Evolutionary conservation across 176 grass and related monocot genomes (phyloP).

Genomic region (Rhynchospora breviuscula): DNA sequence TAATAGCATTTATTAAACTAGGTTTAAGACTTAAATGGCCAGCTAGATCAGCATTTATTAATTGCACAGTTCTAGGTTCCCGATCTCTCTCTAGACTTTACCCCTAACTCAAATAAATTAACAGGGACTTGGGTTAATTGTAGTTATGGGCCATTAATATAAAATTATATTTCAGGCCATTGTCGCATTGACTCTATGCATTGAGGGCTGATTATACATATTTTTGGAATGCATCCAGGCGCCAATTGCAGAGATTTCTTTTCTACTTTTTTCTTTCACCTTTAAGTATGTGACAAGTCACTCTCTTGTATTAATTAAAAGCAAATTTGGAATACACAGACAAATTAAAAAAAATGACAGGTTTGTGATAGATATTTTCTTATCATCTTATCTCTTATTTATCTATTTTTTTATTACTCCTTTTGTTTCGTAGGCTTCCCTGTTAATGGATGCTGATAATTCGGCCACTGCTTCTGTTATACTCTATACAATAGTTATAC

Average conservation of each 20-base stretch:
- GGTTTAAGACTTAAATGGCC: neutral
- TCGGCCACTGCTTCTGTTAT: too few species aligned
- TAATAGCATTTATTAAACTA: neutral
- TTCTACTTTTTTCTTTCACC: neutral
- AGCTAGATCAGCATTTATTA: slow-evolving; percentile 6
- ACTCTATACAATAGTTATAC: too few species aligned
- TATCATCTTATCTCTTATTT: too few species aligned
- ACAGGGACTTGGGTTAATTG: neutral
- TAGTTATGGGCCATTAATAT: neutral
- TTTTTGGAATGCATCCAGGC: neutral
- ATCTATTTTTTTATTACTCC: too few species aligned
- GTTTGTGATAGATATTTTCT: neutral
- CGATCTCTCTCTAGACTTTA: neutral
- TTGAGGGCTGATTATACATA: neutral
- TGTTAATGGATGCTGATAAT: too few species aligned
- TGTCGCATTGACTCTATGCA: slow-evolving; percentile 12
- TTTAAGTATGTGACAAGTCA: neutral
- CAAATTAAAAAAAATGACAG: neutral
- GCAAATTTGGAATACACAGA: neutral
- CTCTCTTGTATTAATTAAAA: neutral
- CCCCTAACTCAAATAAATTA: neutral
- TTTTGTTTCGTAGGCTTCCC: too few species aligned
- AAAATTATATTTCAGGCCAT: neutral
- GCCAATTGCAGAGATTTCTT: neutral
- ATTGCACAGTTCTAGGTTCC: neutral